Evolutionary conservation across 306 rosid genomes (phyloP).

Genomic region (Cicer arietinum): DNA sequence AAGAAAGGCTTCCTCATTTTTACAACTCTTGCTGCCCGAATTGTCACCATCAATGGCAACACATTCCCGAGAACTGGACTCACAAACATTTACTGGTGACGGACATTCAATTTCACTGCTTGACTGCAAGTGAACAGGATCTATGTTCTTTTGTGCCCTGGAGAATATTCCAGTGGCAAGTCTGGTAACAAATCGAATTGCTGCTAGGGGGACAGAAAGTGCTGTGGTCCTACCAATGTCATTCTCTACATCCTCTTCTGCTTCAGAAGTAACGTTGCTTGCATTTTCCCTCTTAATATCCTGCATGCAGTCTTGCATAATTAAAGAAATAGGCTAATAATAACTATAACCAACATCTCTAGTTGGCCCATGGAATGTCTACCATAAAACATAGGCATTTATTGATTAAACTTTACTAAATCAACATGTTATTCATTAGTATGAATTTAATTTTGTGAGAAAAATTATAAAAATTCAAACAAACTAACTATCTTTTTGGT

Average conservation of each 20-base stretch:
- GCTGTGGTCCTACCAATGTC: slow-evolving; percentile 72
- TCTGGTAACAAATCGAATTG: slow-evolving; percentile 79
- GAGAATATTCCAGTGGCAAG: slow-evolving; percentile 94
- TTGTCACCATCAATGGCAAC: slow-evolving; percentile 44
- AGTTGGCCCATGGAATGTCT: slow-evolving; percentile 35
- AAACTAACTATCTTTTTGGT: too few relatives aligned
- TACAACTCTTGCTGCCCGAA: slow-evolving; percentile 46
- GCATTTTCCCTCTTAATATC: slow-evolving; percentile 64
- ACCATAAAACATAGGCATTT: slow-evolving; percentile 21
- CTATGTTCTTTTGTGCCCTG: slow-evolving; percentile 68
- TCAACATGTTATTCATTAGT: not conserved
- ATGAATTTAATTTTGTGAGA: not conserved
- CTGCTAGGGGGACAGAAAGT: slow-evolving; percentile 89
- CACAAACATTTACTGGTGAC: slow-evolving; percentile 51
- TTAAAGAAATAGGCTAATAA: slow-evolving; percentile 30
- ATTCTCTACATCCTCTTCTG: slow-evolving; percentile 67
- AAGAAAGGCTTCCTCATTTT: slow-evolving; percentile 50
- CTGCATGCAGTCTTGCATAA: slow-evolving; percentile 56
- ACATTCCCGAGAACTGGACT: slow-evolving; percentile 62
- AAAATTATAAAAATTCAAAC: not conserved
- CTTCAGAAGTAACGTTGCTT: slow-evolving; percentile 57
- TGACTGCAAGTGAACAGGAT: slow-evolving; percentile 55
- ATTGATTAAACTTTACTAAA: slow-evolving; percentile 38
- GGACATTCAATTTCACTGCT: slow-evolving; percentile 54
- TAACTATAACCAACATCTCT: slow-evolving; percentile 40